Conservation (phyloP, 345 rosid genomes). For the Acer negundo region DNA sequence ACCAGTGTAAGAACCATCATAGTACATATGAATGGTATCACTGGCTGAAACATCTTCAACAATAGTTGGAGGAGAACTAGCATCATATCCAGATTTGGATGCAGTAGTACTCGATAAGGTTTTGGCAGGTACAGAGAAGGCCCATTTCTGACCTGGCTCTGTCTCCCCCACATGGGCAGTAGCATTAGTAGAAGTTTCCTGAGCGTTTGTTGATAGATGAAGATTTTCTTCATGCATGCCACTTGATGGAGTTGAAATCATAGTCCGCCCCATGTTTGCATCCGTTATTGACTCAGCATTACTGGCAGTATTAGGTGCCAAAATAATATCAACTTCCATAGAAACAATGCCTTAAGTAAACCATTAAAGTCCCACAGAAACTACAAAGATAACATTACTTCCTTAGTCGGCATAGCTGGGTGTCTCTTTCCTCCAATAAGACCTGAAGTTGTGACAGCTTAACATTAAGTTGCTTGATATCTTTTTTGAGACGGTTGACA, state of each 20-base stretch:
- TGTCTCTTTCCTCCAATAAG: conserved; percentile 61
- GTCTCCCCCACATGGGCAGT: conserved; percentile 18
- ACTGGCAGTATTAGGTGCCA: conserved; percentile 30
- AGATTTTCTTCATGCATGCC: conserved; percentile 40
- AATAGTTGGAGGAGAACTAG: conserved; percentile 27
- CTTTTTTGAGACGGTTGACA: conserved; percentile 51
- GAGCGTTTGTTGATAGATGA: conserved; percentile 25
- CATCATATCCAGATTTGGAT: conserved; percentile 29
- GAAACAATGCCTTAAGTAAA: conserved; percentile 11
- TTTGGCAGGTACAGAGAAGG: conserved; percentile 29
- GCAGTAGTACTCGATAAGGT: conserved; percentile 11
- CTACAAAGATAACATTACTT: conserved; percentile 37
- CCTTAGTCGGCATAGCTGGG: conserved; percentile 43
- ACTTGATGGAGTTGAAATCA: conserved; percentile 32
- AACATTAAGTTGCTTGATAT: conserved; percentile 55
- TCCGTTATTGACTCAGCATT: conserved; percentile 36
- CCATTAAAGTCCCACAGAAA: conserved; percentile 1
- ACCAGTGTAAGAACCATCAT: conserved; percentile 33
- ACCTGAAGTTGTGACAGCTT: conserved; percentile 70
- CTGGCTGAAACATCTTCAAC: conserved; percentile 29
- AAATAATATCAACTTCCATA: conserved; percentile 15
- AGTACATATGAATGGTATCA: conserved; percentile 27
- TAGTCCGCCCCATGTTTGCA: conserved; percentile 30
- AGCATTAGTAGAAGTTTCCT: conserved; percentile 30
- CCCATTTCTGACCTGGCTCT: conserved; percentile 31